A percentile compares a stretch with the other conserved stretches of the same genome.
phyloP scores from a whole-genome alignment of 306 rosid species.

The Hippophae rhamnoides region DNA sequence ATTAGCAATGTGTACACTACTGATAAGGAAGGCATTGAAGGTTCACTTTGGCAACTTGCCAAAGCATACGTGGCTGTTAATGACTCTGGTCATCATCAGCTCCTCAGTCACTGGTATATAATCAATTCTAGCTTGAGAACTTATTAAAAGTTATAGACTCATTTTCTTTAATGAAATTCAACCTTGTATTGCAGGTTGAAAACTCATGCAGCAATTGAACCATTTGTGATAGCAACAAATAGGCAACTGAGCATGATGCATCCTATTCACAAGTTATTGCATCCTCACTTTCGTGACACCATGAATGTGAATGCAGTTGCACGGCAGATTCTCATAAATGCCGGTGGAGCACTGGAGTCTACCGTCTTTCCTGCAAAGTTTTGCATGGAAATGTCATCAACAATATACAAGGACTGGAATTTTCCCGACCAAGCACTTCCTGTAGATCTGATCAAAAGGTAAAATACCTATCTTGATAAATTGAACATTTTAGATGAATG shows the following conservation, averaged over 20 bases:
- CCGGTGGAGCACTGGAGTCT: conserved; percentile 53
- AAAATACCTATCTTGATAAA: neutral
- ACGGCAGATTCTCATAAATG: conserved; percentile 53
- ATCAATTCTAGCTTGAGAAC: neutral
- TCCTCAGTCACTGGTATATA: conserved; percentile 64
- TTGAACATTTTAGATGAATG: too few relatives aligned
- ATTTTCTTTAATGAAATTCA: neutral
- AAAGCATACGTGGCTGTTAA: conserved; percentile 67
- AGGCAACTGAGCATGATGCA: conserved; percentile 76
- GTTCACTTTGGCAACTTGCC: conserved; percentile 63
- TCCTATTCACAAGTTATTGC: conserved; percentile 62
- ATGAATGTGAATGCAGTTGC: conserved; percentile 74
- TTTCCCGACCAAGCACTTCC: conserved; percentile 77
- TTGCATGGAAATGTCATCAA: conserved; percentile 61
- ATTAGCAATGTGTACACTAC: conserved; percentile 46
- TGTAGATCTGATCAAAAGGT: conserved; percentile 65
- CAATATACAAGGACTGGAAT: conserved; percentile 57
- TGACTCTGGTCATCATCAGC: conserved; percentile 70
- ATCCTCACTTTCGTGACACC: conserved; percentile 78
- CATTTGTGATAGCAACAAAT: conserved; percentile 63
- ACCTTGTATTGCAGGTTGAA: conserved; percentile 42
- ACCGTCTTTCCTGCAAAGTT: conserved; percentile 54
- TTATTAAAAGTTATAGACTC: neutral
- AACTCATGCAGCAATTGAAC: conserved; percentile 80
- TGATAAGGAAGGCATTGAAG: conserved; percentile 42